Percentiles rank a stretch among this genome's conserved stretches.
These are phyloP conservation scores for Pyrrhoderma noxium DNA, from an alignment of 1,284 basidiomycete genomes.

Conservation along the genomic window DNA sequence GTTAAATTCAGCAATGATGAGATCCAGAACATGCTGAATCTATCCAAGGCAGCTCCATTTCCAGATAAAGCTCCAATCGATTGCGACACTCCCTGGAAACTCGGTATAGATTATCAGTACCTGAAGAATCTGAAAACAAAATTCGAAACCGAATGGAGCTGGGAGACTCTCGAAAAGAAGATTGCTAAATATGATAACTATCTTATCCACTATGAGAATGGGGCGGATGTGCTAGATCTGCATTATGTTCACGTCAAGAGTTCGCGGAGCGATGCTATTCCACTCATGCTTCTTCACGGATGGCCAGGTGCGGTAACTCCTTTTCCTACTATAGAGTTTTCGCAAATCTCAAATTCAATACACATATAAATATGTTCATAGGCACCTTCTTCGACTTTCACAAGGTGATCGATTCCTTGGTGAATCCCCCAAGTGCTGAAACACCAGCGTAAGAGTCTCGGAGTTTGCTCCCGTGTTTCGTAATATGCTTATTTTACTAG, in stretches of 20 bases:
- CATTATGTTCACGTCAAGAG: slow-evolving; percentile 23
- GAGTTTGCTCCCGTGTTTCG: neutral
- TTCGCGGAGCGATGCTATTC: slow-evolving; percentile 20
- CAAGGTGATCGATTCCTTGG: slow-evolving; percentile 22
- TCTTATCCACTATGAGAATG: slow-evolving; percentile 15
- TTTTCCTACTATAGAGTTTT: neutral
- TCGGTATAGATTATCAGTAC: slow-evolving; percentile 19
- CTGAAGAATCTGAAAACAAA: slow-evolving; percentile 17
- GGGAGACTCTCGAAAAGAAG: slow-evolving; percentile 11
- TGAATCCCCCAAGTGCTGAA: slow-evolving; percentile 19
- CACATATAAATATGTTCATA: neutral
- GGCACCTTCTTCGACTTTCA: slow-evolving; percentile 26
- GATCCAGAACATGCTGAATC: slow-evolving; percentile 10
- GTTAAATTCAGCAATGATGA: slow-evolving; percentile 2
- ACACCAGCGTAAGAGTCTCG: slow-evolving; percentile 20
- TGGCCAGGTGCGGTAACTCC: slow-evolving; percentile 20
- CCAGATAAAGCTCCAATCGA: slow-evolving; percentile 17
- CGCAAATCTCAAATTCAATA: neutral
- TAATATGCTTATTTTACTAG: slow-evolving; percentile 10
- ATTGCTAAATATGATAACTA: slow-evolving; percentile 19
- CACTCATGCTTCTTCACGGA: slow-evolving; percentile 22
- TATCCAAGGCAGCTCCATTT: slow-evolving; percentile 6
- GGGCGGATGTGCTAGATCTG: slow-evolving; percentile 14
- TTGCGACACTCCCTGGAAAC: slow-evolving; percentile 11
- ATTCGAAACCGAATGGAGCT: slow-evolving; percentile 18